Evolutionary conservation across 2,329 filamentous ascomycete genomes (phyloP), one percentile per base, ranked within the genome.

Genomic region (Knufia petricola): DNA sequence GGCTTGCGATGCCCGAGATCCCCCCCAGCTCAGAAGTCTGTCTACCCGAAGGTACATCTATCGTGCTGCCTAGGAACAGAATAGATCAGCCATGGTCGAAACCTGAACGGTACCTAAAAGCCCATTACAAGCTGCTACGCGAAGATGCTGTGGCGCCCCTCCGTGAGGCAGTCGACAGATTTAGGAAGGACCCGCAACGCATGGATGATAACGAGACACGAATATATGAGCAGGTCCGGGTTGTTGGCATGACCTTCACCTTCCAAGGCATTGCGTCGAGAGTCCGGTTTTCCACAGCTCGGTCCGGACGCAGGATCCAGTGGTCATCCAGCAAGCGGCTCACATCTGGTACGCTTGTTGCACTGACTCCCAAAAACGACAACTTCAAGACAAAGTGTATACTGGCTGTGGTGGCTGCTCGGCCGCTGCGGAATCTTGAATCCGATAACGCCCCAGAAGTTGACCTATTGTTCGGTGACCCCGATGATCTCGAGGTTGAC

Each of bases 111-210:
- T 95, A 94, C 50, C 69, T 95, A 0, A 69, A 78, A 26, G 75
- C 79, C 0, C 85, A 94, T 43, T 94, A 92, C 60, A 71, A 79
- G 2, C 74, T 95, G 1, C 71, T 87, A 6, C 76, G 88, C 2
- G 84, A 87, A 59, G 87, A 95, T 60, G 77, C 80, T 0, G 69
- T 85, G 2, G 76, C 83, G 10, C 75, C 81, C 1, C 70, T 95
- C 0, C 76, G 87, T 4, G 74, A 79, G 52, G 81, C 85, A 0
- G 74, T 94, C 1, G 66, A 69, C 0, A 65, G 72, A 10, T 75
- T 84, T 48, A 74, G 71, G 20, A 55, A 64, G 1, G 59, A 73
- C 4, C 79, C 81, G 0, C 52, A 60, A 0, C 78, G 79, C 64
- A 63, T 63, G 10, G 87, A 94, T 50, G 71, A 71, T 0, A 59